Evolutionary conservation across 768 basidiomycete genomes (phyloP), one percentile per base, ranked within the genome.

Genomic region (Pulveroboletus frians): DNA sequence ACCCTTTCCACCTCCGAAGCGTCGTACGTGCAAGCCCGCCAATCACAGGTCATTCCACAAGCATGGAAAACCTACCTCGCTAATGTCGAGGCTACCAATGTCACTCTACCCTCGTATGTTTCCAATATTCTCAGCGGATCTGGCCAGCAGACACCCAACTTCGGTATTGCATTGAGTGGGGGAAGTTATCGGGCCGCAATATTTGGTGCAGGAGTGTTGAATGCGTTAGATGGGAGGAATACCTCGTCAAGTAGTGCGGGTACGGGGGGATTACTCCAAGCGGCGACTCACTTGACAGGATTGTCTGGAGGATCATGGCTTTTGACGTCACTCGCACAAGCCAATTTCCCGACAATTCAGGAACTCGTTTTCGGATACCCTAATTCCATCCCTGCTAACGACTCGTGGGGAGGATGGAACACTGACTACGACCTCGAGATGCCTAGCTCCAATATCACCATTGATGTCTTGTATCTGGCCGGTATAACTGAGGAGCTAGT

Each of bases 111-210:
- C 2, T 26, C 46, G 4, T 75, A 75, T 37, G 68, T 71, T 9
- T 56, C 62, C 11, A 38, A 47, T 27, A 71, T 75, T 36, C 47
- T 68, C 20, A 48, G n/a, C 14, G 64, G 54, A 2, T 43, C 52
- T 9, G 55, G 52, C 23, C 23, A 50, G 1, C 43, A 63, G 14
- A 51, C 62, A 0, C 76, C 75, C 4, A 70, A 56, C 17, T 57
- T 79, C 6, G 77, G 72, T 0, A 76, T 81, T 44, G 79, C 81
- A 0, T 62, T 73, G 20, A 77, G 76, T 23, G 83, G 83, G 13
- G 83, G 83, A 8, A 76, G 80, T 0, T 74, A 77, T 42, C 65
- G 82, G 13, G 83, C 82, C 0, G 77, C 79, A 4, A 67, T 79
- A 7, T 76, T 74, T 43, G 76, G 74, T 36, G 81, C 76, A 4